Evolutionary conservation across 164 flowering plant genomes (phyloP), one percentile per base, ranked within the genome.

Genomic region (Houttuynia cordata): DNA sequence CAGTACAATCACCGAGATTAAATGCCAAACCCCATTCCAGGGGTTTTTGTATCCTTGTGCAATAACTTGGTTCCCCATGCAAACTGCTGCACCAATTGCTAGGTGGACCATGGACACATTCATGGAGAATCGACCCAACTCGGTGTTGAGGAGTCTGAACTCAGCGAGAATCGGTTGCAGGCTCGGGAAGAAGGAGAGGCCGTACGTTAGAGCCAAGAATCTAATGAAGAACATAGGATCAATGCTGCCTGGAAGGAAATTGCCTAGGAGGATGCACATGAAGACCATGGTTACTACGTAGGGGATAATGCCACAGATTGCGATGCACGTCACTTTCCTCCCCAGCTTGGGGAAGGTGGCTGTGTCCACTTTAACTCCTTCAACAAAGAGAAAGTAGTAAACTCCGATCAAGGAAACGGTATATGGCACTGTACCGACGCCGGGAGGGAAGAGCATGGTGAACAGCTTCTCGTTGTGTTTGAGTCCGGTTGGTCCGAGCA

Each of bases 131-230:
- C 82, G 65, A 0, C 86, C 90, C 0, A 86, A 59, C 51, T 84
- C 88, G 0, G 94, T 81, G 70, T 78, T 82, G 1, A 86, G 74
- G 5, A 86, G 79, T 55, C 80, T 81, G 10, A 80, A 59, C 63
- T 86, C 94, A n/a, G 64, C 63, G 3, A 86, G 74, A 2, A 81
- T 63, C 0, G 73, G 69, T 58, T 75, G 67, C 1, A 82, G 65
- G 18, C 76, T 80, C 6, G 87, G 83, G 22, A 82, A 82, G 57
- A 13, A 1, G 0, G 67, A 20, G 0, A 79, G 21, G 5, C 76
- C 54, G 2, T 81, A 47, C 0, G 68, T 66, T 1, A 74, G 64
- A 3, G 81, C 24, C 1, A 50, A 0, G 34, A 53, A 72, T 0
- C 51, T 57, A 10, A 24, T 6, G 17, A 23, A 1, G 0, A 70